Evolutionary conservation across 2,329 filamentous ascomycete genomes (phyloP).

Genomic region (Arthrobotrys pseudoclavata): DNA sequence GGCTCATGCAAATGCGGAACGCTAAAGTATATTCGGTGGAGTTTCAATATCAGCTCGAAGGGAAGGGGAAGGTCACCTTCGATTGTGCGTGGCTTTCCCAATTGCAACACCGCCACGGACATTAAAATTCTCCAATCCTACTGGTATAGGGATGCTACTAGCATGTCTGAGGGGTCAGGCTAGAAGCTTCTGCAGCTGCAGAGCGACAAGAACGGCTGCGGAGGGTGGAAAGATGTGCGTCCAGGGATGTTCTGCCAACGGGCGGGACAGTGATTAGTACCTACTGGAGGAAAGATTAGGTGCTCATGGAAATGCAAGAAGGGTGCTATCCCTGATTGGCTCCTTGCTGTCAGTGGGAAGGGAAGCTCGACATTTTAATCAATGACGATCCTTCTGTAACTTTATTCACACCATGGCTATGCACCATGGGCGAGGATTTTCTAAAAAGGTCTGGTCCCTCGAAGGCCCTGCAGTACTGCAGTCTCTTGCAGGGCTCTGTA

Average conservation of each 20-base stretch:
- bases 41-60: slow-evolving; percentile 2
- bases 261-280: slow-evolving; percentile 31
- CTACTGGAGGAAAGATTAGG: slow-evolving; percentile 7
- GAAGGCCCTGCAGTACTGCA: slow-evolving; percentile 32
- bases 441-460: slow-evolving; percentile 27
- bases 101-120: slow-evolving; percentile 53
- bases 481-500: slow-evolving; percentile 18
- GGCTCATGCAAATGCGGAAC: slow-evolving; percentile 11
- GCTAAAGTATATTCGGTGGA: slow-evolving; percentile 14
- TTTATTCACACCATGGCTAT: slow-evolving; percentile 34
- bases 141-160: slow-evolving; percentile 27
- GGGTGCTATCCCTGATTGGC: slow-evolving; percentile 29
- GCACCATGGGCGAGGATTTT: slow-evolving; percentile 10
- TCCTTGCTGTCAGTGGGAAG: slow-evolving; percentile 19
- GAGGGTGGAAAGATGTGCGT: slow-evolving; percentile 28
- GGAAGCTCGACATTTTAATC: slow-evolving; percentile 28
- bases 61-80: slow-evolving; percentile 9
- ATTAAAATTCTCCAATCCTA: slow-evolving; percentile 29
- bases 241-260: slow-evolving; percentile 35
- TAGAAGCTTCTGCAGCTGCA: slow-evolving; percentile 57
- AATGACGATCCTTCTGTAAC: slow-evolving; percentile 46
- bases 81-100: slow-evolving; percentile 23
- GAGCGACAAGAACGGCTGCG: slow-evolving; percentile 45
- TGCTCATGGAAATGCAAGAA: slow-evolving; percentile 29
- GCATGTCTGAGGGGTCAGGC: slow-evolving; percentile 9